Evolutionary conservation across 495 filamentous ascomycete genomes (phyloP), one percentile per base, ranked within the genome.

Genomic region (Podospora pseudopauciseta): DNA sequence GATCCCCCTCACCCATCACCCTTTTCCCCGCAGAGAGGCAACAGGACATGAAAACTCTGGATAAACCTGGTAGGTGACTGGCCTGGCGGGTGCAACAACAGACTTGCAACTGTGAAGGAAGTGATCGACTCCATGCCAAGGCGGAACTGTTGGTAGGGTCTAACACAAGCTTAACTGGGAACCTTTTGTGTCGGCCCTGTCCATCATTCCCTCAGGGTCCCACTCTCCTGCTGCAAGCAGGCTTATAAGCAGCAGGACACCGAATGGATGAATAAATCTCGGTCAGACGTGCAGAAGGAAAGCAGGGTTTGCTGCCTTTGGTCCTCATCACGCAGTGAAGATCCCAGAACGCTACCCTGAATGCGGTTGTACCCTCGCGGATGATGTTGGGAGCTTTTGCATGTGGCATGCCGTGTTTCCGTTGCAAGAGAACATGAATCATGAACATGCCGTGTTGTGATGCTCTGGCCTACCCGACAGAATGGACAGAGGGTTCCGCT

Each of bases 261-360:
- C 39, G 19, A 19, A 19, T n/a, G 60, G n/a, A 57, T 30, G 67
- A 60, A 20, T 15, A 26, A 26, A 20, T 58, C n/a, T 58, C 55
- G 55, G 55, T 58, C 55, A 58, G 55, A 20, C 55, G 55, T 26
- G 55, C n/a, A 58, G 55, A 58, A 58, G 11, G 23, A 32, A 15
- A 60, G 20, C 57, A 59, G 30, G 44, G 23, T 58, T 34, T 39
- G 11, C 26, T 2, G 30, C 67, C 67, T 54, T 60, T 28, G 5
- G 7, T 58, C 55, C 18, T 26, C 67, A 27, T 55, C 44, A 27
- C 61, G 30, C 58, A 69, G 58, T 20, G 67, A 66, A n/a, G 67
- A 69, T 65, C 67, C 67, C 32, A 56, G 57, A 65, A 28, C 67
- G 63, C 61, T 65, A 68, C 67, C 18, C 56, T 68, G 16, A 18